Conservation (phyloP, 495 filamentous ascomycete species). For the Trichoderma parareesei region DNA sequence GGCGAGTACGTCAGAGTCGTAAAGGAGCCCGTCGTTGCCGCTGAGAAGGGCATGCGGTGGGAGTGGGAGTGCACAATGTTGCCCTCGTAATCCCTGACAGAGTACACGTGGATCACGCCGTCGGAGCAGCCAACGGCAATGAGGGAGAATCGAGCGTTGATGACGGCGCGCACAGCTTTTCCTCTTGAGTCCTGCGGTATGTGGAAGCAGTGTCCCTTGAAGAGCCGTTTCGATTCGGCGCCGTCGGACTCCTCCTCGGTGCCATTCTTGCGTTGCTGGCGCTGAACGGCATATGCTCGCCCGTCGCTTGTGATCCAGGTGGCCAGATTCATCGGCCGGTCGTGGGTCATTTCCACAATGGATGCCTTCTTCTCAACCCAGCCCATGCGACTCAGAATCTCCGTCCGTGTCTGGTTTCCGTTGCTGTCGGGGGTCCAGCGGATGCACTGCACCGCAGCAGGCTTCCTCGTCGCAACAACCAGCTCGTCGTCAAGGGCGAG, state of each 20-base stretch:
- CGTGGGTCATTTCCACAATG: conserved; percentile 84
- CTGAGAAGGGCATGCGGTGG: conserved; percentile 57
- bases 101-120: conserved; percentile 78
- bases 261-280: conserved; percentile 18
- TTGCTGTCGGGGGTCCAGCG: conserved; percentile 79
- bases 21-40: conserved; percentile 54
- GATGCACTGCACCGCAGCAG: conserved; percentile 92
- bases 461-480: conserved; percentile 86
- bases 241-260: conserved; percentile 23
- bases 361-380: conserved; percentile 71
- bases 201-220: conserved; percentile 89
- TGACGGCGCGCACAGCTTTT: conserved; percentile 62
- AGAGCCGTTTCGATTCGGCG: conserved; percentile 54
- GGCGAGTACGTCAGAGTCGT: conserved; percentile 81
- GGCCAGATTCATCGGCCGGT: conserved; percentile 92
- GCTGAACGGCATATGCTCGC: conserved; percentile 83
- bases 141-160: conserved; percentile 91
- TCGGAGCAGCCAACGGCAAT: conserved; percentile 79
- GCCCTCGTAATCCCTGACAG: conserved; percentile 83
- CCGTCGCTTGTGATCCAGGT: conserved; percentile 92
- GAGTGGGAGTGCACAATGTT: conserved; percentile 87
- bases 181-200: conserved; percentile 50
- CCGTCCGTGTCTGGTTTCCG: conserved; percentile 81
- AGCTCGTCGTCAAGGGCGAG: conserved; percentile 89
- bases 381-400: conserved; percentile 77